Evolutionary conservation across 257 asterid species (phyloP).

Genomic region (Nicotiana otophora): DNA sequence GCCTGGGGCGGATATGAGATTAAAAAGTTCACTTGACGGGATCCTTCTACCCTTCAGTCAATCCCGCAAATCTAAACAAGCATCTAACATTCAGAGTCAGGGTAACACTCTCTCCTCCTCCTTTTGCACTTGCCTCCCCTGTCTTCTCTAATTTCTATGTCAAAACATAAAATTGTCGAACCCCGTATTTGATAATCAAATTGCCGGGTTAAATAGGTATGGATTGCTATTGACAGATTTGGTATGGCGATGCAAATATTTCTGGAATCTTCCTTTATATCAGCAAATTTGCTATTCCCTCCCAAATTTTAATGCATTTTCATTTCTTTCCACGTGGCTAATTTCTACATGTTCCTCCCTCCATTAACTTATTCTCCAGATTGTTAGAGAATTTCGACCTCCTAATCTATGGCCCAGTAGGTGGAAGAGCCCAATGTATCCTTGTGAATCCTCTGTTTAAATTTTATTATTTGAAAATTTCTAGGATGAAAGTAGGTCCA

Average conservation of each 20-base stretch:
- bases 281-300: background rate
- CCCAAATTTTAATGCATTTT: background rate
- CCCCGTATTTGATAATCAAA: background rate
- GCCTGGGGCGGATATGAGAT: conserved; percentile 55
- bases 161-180: background rate
- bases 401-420: background rate
- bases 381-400: background rate
- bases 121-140: background rate
- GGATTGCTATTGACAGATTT: background rate
- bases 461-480: background rate
- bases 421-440: background rate
- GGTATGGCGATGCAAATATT: background rate
- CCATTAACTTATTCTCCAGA: background rate
- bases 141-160: background rate
- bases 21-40: conserved; percentile 59
- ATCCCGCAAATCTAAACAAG: conserved; percentile 49
- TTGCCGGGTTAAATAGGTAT: background rate
- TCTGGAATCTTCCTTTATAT: background rate
- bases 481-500: background rate
- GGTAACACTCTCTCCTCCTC: conserved; percentile 35
- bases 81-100: conserved; percentile 30
- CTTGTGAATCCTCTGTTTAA: background rate
- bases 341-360: background rate
- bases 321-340: background rate
- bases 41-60: conserved; percentile 61